phyloP scores from a whole-genome alignment of 2,329 filamentous ascomycete species.

The Trichophyton rubrum region DNA sequence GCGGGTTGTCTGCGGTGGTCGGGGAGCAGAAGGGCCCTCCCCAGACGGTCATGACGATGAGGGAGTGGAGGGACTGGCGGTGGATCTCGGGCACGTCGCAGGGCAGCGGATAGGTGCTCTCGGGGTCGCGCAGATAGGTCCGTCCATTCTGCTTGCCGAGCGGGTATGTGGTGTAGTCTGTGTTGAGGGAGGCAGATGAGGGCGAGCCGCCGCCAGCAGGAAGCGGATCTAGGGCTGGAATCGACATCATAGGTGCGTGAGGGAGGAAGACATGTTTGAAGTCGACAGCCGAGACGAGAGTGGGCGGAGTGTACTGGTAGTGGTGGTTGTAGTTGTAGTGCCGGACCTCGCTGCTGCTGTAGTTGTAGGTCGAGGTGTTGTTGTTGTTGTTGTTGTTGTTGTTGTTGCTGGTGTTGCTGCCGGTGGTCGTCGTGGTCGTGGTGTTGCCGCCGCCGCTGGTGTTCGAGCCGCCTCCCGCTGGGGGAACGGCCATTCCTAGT shows the following conservation, averaged over 20 bases:
- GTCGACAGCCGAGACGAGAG: constrained; percentile 4
- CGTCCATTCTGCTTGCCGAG: constrained; percentile 66
- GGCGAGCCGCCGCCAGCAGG: constrained; percentile 19
- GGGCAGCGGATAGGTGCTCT: constrained; percentile 68
- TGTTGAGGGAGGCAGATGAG: constrained; percentile 23
- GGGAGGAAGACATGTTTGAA: constrained; percentile 14
- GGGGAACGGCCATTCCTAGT: neutral
- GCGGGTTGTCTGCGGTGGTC: constrained; percentile 52
- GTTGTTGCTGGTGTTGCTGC: neutral
- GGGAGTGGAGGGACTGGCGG: constrained; percentile 70
- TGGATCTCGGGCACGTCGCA: constrained; percentile 79
- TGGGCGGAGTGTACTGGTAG: constrained; percentile 3
- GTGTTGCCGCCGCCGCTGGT: neutral
- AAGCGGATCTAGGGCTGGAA: constrained; percentile 12
- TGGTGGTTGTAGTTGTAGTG: constrained; percentile 2
- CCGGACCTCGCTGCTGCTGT: neutral
- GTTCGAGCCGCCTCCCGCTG: neutral
- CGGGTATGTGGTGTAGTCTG: constrained; percentile 37
- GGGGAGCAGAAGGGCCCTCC: constrained; percentile 68
- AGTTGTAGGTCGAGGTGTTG: neutral
- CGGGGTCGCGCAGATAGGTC: constrained; percentile 64
- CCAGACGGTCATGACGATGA: constrained; percentile 69
- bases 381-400: neutral
- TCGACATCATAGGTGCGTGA: constrained; percentile 18
- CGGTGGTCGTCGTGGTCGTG: neutral